These are phyloP conservation scores for Leishmania arabica DNA, from an alignment of 208 protist species.

Conservation along the genomic window DNA sequence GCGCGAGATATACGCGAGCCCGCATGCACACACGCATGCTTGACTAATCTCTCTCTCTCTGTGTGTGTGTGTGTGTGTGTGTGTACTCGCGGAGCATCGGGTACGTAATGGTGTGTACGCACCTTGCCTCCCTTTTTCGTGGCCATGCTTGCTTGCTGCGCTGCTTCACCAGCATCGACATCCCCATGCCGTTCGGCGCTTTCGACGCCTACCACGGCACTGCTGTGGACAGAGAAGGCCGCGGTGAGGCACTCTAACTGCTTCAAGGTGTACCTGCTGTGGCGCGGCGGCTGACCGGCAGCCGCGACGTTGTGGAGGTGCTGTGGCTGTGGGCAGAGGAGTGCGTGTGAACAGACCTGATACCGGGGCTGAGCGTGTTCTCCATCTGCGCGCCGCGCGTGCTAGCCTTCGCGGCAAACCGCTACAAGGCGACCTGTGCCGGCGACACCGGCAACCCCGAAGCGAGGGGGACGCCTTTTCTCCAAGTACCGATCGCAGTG, in stretches of 20 bases:
- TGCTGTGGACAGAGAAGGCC: not conserved
- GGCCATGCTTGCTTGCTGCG: not conserved
- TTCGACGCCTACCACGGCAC: not conserved
- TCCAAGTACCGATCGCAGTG: slow-evolving; percentile 47
- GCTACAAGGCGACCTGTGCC: too few relatives aligned
- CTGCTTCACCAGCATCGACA: not conserved
- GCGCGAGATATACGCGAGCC: not conserved
- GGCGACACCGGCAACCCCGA: too few relatives aligned
- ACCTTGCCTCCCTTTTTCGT: not conserved
- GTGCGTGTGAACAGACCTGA: not conserved
- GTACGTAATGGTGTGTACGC: not conserved
- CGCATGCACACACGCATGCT: not conserved
- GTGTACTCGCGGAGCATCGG: not conserved
- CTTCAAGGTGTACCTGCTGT: not conserved
- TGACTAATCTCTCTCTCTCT: not conserved
- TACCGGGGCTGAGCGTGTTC: not conserved
- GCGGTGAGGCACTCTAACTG: not conserved
- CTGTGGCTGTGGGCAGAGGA: not conserved
- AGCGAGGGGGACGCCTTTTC: slow-evolving; percentile 9
- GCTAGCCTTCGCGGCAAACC: not conserved
- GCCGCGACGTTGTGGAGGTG: not conserved
- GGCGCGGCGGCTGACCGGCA: not conserved
- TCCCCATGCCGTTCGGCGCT: not conserved
- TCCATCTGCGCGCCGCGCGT: not conserved
- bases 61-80: too few relatives aligned